Evolutionary conservation across 352 stramenopile species (phyloP), one percentile per base, ranked within the genome.

Genomic region (Blastocystis sp.): DNA sequence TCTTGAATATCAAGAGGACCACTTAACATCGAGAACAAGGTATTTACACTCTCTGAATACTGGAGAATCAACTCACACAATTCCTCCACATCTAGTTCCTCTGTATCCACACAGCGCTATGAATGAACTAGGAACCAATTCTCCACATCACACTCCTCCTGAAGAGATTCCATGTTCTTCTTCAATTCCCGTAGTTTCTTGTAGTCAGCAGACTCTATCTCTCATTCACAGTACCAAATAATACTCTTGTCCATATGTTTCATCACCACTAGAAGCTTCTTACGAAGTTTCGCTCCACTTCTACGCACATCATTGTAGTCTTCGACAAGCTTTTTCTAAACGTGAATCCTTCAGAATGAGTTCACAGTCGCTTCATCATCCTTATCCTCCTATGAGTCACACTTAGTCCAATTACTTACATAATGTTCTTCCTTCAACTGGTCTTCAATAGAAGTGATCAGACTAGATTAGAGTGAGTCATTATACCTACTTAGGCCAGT

Each of bases 161-260:
- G 70, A 13, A 60, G 24, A 5, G n/a, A 59, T 19, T 64, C 40
- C 70, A 81, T 58, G 15, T 59, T 60, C 70, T 81, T 81, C 37
- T 59, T 58, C 37, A 42, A 40, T 6, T 53, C 37, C 1, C 44
- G 40, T 15, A 81, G 24, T 54, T 62, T 81, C 70, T 81, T 53
- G 44, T 81, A 81, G 44, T 81, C 44, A 1, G 6, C 40, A 17
- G 70, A 81, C 44, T 81, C 70, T 81, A 60, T 33, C 3, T 54
- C 4, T 60, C 19, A 81, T 3, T n/a, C 6, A 42, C 4, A 62
- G 6, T 4, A 15, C 27, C 19, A 24, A 60, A 37, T 30, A 22
- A 5, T 22, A 81, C 70, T 81, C 70, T 81, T 81, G 44, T 81
- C 42, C 70, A 81, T 37, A 17, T 81, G 54, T 54, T 81, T 81